Percentiles rank a stretch among this genome's conserved stretches.
Evolutionary conservation across 441 rosid genomes (phyloP).

Genomic region (Croton laevigatus): DNA sequence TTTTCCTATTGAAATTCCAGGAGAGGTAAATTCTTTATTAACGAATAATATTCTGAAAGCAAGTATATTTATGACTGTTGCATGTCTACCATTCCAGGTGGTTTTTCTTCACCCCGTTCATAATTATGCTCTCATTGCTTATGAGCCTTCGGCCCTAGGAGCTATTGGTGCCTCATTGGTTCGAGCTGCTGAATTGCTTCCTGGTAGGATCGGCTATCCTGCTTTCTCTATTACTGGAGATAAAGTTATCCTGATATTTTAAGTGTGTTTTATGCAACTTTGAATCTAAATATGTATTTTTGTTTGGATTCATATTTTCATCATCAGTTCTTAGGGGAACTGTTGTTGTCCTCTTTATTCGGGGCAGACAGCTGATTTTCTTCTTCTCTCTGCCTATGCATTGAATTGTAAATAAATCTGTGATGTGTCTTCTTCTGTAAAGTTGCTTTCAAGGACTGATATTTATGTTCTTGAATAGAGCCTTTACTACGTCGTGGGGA

Average conservation of each 20-base stretch:
- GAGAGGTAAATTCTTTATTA: conserved; percentile 61
- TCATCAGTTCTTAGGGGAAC: not conserved
- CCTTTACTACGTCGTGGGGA: conserved; percentile 93
- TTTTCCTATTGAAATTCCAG: conserved; percentile 97
- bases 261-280: not conserved
- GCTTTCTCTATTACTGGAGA: conserved; percentile 4
- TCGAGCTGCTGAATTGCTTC: conserved; percentile 91
- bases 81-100: conserved; percentile 53
- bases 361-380: not conserved
- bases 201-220: conserved; percentile 50
- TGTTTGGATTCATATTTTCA: not conserved
- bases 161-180: conserved; percentile 71
- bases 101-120: conserved; percentile 98
- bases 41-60: conserved; percentile 10
- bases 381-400: not conserved
- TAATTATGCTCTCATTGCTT: conserved; percentile 93
- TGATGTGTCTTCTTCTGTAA: not conserved
- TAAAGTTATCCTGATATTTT: not conserved
- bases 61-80: conserved; percentile 22
- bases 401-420: not conserved
- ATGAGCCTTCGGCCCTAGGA: conserved; percentile 80
- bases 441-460: not conserved
- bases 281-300: not conserved
- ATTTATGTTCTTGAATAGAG: conserved; percentile 46
- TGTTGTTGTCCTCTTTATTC: too few species aligned